Conservation (phyloP, 306 rosid genomes). For the Rosa multiflora region DNA sequence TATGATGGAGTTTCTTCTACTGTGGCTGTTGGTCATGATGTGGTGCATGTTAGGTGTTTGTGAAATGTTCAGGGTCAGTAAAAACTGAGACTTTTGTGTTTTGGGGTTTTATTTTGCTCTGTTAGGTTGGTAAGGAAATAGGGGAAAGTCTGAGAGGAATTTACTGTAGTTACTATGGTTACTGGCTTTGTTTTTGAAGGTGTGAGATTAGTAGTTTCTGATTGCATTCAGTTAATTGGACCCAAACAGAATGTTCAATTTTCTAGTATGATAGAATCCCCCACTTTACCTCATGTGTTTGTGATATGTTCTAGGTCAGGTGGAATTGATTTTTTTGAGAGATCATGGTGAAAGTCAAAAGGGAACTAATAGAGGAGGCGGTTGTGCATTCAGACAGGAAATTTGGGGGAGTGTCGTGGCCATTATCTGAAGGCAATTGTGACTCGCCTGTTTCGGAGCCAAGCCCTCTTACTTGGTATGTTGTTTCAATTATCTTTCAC, state of each 20-base stretch:
- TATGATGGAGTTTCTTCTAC: neutral
- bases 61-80: neutral
- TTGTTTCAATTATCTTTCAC: neutral
- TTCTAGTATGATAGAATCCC: too few species aligned
- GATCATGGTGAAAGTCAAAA: conserved; percentile 26
- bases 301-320: conserved; percentile 1
- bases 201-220: neutral
- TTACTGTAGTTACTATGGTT: neutral
- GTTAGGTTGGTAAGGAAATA: conserved; percentile 14
- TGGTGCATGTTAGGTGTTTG: neutral
- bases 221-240: neutral
- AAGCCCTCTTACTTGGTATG: conserved; percentile 34
- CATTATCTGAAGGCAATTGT: conserved; percentile 10
- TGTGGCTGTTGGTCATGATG: neutral
- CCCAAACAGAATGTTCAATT: neutral
- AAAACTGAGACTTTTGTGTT: neutral
- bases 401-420: neutral
- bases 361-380: conserved; percentile 22
- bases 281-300: neutral
- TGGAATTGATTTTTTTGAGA: neutral
- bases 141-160: neutral
- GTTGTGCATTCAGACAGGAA: conserved; percentile 24
- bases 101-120: neutral
- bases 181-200: neutral
- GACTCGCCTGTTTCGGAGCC: conserved; percentile 24